These are phyloP conservation scores for Sporothrix phasma DNA, from an alignment of 2,329 filamentous ascomycete species.

Conservation along the genomic window DNA sequence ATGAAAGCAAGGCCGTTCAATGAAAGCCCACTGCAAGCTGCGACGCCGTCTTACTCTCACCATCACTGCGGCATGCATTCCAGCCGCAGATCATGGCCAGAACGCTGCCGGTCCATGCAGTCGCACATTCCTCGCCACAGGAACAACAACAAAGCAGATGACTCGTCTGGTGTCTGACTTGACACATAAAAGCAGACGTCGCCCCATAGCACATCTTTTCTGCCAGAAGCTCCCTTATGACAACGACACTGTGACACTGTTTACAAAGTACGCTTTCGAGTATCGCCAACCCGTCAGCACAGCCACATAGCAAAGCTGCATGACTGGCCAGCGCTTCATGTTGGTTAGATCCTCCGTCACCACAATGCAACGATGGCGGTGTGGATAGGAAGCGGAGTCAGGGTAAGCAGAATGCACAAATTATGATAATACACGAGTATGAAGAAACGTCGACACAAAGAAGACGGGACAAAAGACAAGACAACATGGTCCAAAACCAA, in stretches of 20 bases:
- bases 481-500: neutral
- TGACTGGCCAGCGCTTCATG: neutral
- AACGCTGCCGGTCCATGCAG: neutral
- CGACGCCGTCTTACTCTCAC: no score
- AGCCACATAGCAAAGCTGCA: neutral
- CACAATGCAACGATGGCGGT: slow-evolving; percentile 3
- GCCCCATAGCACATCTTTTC: no score
- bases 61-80: no score
- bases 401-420: neutral
- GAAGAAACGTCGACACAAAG: neutral
- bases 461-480: neutral
- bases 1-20: no score
- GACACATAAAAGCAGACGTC: neutral
- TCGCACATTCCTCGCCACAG: neutral
- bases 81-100: neutral
- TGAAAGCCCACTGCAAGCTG: no score
- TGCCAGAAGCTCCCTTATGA: neutral
- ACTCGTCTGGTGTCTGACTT: neutral
- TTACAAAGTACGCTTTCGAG: neutral
- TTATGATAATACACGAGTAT: neutral
- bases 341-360: neutral
- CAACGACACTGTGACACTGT: neutral
- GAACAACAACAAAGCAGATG: neutral
- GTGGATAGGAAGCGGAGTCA: neutral
- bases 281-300: neutral